Conservation (phyloP, 2,329 filamentous ascomycete genomes). For the Diplodia mutila region DNA sequence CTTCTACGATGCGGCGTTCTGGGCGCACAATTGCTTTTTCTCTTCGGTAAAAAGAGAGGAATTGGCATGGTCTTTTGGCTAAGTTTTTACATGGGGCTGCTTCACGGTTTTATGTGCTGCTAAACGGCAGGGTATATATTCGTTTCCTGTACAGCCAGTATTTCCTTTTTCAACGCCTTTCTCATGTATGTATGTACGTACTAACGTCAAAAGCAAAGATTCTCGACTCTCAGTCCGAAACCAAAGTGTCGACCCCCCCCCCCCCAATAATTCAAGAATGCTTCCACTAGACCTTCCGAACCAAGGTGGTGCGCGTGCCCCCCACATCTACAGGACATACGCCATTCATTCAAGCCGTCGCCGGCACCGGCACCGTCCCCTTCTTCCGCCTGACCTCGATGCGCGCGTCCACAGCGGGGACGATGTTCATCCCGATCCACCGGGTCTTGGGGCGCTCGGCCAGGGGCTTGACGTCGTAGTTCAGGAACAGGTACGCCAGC, state of each 20-base stretch:
- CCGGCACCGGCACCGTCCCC: not conserved
- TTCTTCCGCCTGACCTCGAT: conserved; percentile 15
- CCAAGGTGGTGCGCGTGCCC: too few relatives aligned
- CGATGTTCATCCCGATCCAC: conserved; percentile 16
- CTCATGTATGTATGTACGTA: not conserved
- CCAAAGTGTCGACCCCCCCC: not conserved
- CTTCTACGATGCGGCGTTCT: too few relatives aligned
- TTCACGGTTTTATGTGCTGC: not conserved
- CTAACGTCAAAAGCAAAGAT: not conserved
- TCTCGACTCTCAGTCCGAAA: not conserved
- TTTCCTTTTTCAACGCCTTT: not conserved
- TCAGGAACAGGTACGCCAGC: conserved; percentile 27
- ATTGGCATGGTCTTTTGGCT: not conserved
- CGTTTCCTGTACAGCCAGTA: not conserved
- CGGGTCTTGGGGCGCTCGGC: conserved; percentile 25
- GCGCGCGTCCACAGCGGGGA: not conserved
- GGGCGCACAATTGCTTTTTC: too few relatives aligned
- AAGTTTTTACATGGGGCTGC: not conserved
- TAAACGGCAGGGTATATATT: not conserved
- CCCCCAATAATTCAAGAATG: not conserved
- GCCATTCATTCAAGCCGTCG: too few relatives aligned
- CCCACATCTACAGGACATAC: too few relatives aligned
- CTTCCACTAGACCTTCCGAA: too few relatives aligned
- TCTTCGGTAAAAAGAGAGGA: too few relatives aligned
- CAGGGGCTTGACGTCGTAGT: conserved; percentile 29